Percentiles rank a stretch among this genome's conserved stretches.
Conservation (phyloP, 176 grass and related monocot species). For the Guadua angustifolia region DNA sequence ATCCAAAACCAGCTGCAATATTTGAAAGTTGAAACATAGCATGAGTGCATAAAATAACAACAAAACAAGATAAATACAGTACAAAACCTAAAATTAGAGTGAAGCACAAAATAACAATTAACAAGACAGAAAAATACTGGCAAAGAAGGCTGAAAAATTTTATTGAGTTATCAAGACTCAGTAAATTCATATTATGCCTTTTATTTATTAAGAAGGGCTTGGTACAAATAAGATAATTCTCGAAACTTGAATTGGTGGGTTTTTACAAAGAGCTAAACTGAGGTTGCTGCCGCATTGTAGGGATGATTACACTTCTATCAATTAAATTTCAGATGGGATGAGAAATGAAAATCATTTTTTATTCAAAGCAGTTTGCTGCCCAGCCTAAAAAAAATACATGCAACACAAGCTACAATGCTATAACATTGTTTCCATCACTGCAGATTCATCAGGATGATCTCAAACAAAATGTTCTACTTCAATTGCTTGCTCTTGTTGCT, state of each 20-base stretch:
- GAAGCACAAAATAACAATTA: background rate
- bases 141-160: background rate
- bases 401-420: slow-evolving; percentile 29
- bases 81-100: background rate
- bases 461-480: slow-evolving; percentile 86
- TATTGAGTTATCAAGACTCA: background rate
- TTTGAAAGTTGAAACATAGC: slow-evolving; percentile 15
- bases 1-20: slow-evolving; percentile 9
- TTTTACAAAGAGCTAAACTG: background rate
- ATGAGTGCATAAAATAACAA: slow-evolving; percentile 14
- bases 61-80: background rate
- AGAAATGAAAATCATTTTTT: background rate
- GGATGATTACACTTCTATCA: background rate
- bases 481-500: slow-evolving; percentile 78
- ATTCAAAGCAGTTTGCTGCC: background rate
- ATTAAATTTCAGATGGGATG: background rate
- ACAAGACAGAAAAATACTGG: background rate
- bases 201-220: background rate
- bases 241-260: background rate
- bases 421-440: slow-evolving; percentile 19
- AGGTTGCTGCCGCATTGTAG: background rate
- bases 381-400: background rate
- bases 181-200: background rate
- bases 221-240: background rate
- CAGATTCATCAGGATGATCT: slow-evolving; percentile 97